Evolutionary conservation across 192 early-diverging fungal species (phyloP).

Genomic region (Coemansia sp.): DNA sequence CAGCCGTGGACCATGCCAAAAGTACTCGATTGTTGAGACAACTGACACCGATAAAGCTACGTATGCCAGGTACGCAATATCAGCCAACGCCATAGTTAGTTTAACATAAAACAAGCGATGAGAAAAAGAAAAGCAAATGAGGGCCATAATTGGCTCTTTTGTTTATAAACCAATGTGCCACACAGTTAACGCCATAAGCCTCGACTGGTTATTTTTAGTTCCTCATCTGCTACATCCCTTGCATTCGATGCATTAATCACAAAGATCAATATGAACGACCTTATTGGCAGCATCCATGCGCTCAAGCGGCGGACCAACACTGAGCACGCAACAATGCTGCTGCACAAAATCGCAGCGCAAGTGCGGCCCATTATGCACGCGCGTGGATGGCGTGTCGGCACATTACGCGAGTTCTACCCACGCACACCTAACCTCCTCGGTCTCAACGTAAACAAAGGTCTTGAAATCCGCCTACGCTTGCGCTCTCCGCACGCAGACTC

Average conservation of each 20-base stretch:
- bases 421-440: conserved; percentile 30
- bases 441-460: conserved; percentile 40
- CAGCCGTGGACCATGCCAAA: conserved; percentile 3
- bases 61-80: neutral
- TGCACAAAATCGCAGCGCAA: conserved; percentile 35
- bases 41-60: neutral
- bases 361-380: conserved; percentile 43
- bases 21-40: conserved; percentile 8
- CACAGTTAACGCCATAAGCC: too few species aligned
- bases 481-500: conserved; percentile 21
- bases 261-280: conserved; percentile 6
- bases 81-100: neutral
- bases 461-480: conserved; percentile 45
- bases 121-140: neutral
- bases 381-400: conserved; percentile 34
- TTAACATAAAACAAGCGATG: neutral
- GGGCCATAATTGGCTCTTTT: neutral
- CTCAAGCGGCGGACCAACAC: conserved; percentile 26
- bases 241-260: neutral
- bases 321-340: conserved; percentile 19
- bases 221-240: too few species aligned
- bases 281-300: conserved; percentile 34
- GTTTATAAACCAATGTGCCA: neutral
- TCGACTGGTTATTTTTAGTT: too few species aligned
- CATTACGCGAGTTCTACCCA: conserved; percentile 42